Conservation (phyloP, 257 asterid species). For the Primulina eburnea region DNA sequence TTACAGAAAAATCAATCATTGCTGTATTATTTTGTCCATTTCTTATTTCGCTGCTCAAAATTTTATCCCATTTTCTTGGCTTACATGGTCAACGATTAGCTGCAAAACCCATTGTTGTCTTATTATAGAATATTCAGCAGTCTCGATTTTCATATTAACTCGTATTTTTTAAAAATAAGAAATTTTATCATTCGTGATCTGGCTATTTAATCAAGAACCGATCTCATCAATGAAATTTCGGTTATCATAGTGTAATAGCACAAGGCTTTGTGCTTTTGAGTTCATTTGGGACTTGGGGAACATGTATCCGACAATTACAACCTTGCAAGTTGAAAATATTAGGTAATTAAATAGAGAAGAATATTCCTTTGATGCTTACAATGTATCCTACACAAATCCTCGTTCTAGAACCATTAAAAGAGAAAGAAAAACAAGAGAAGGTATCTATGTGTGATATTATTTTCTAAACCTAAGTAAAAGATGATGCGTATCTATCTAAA, state of each 20-base stretch:
- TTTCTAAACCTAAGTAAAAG: not conserved
- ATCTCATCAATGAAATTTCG: not conserved
- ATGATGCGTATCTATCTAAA: constrained; percentile 32
- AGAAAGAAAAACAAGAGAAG: no score
- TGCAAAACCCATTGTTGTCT: not conserved
- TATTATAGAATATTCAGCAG: not conserved
- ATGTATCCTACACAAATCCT: not conserved
- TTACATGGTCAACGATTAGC: constrained; percentile 9
- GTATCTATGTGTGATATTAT: not conserved
- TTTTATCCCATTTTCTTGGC: constrained; percentile 1
- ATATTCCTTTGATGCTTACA: not conserved
- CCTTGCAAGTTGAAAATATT: not conserved
- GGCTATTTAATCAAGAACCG: not conserved
- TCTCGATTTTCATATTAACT: not conserved
- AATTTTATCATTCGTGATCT: not conserved
- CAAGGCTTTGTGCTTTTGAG: not conserved
- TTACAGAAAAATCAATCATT: constrained; percentile 21
- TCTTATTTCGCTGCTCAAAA: not conserved
- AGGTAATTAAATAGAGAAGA: not conserved
- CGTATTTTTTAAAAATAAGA: no score
- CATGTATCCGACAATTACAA: not conserved
- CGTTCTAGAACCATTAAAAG: not conserved
- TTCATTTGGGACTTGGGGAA: not conserved
- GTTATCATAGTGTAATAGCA: not conserved
- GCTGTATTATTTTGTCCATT: constrained; percentile 8